Conservation (phyloP, 345 rosid species). For the Sonneratia caseolaris region DNA sequence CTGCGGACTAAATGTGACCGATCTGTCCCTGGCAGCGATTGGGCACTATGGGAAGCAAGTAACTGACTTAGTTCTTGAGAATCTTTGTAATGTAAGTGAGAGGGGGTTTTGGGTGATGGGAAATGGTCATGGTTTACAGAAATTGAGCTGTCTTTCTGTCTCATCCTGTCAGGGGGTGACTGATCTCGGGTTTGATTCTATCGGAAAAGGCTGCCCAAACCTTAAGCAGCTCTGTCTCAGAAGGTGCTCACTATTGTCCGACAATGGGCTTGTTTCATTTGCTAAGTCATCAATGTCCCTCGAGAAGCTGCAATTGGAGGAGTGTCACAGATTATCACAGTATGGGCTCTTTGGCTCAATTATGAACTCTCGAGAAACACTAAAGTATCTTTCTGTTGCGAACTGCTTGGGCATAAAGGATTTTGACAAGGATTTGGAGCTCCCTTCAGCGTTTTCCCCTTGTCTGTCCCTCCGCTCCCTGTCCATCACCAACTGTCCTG, state of each 20-base stretch:
- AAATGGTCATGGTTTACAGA: conserved; percentile 73
- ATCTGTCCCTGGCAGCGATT: conserved; percentile 76
- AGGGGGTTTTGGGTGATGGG: conserved; percentile 99
- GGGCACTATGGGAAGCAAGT: conserved; percentile 81
- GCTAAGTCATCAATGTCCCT: conserved; percentile 50
- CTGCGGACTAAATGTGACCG: conserved; percentile 60
- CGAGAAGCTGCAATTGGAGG: conserved; percentile 79
- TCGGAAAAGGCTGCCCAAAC: conserved; percentile 81
- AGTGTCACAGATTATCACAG: conserved; percentile 92
- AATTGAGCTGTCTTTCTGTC: conserved; percentile 51
- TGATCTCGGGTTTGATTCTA: conserved; percentile 59
- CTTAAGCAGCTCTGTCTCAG: conserved; percentile 45
- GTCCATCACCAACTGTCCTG: conserved; percentile 68
- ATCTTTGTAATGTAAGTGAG: conserved; percentile 52
- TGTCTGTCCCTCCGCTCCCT: conserved; percentile 48
- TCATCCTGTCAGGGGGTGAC: conserved; percentile 65
- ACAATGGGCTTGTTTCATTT: conserved; percentile 70
- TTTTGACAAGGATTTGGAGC: conserved; percentile 18
- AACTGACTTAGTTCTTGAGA: conserved; percentile 55
- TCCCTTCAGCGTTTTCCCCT: conserved; percentile 22
- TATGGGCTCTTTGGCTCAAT: conserved; percentile 75
- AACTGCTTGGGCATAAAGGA: conserved; percentile 73
- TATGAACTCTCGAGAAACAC: conserved; percentile 52
- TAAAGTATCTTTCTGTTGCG: conserved; percentile 56
- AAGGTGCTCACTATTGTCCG: conserved; percentile 54